Conservation (phyloP, 257 asterid genomes). For the Salvia splendens region DNA sequence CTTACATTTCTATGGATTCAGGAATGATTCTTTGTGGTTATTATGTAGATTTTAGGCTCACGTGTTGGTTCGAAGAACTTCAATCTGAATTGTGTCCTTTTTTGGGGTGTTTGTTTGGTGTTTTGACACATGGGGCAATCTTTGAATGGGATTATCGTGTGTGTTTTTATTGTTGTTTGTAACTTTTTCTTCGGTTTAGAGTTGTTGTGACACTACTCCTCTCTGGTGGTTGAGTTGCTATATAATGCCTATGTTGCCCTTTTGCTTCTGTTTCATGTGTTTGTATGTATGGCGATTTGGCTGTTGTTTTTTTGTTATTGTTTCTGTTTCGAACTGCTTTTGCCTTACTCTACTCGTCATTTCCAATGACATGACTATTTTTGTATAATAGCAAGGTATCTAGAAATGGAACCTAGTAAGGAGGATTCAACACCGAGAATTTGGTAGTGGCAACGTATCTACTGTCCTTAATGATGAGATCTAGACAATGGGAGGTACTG, state of each 20-base stretch:
- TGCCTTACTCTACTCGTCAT: no score
- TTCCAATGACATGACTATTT: background rate
- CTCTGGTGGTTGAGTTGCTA: no score
- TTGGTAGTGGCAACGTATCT: background rate
- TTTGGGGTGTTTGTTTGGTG: slow-evolving; percentile 3
- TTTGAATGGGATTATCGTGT: background rate
- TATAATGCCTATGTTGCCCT: no score
- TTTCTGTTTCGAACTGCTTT: no score
- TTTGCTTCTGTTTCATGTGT: no score
- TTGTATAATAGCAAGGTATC: background rate
- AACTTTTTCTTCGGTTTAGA: no score
- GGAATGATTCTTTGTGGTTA: background rate
- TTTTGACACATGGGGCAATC: background rate
- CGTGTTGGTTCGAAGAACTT: background rate
- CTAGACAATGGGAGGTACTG: no score
- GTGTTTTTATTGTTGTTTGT: no score
- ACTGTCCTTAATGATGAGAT: no score
- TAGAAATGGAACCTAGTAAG: background rate
- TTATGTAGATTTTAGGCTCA: background rate
- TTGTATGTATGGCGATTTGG: no score
- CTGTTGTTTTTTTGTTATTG: no score
- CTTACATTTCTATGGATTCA: background rate
- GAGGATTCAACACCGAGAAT: background rate
- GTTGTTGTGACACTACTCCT: no score
- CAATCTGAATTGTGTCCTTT: background rate